A percentile compares a stretch with the other conserved stretches of the same genome.
Evolutionary conservation across 805 yeast genomes (phyloP).

Genomic region (Saturnispora mendoncae): DNA sequence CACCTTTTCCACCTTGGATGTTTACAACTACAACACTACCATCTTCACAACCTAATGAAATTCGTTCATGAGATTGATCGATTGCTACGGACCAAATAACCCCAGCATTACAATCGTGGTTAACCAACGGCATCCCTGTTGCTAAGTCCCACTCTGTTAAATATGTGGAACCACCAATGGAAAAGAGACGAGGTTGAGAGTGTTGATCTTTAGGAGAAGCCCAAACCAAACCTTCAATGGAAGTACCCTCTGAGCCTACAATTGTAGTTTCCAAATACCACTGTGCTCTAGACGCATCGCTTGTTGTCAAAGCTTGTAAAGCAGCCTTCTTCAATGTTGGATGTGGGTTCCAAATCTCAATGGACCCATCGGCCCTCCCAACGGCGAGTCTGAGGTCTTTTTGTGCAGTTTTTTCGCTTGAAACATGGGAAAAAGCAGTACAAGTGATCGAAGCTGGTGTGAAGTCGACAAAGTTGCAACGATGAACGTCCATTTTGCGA

Average conservation of each 20-base stretch:
- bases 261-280: conserved; percentile 75
- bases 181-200: conserved; percentile 60
- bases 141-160: conserved; percentile 87
- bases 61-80: conserved; percentile 47
- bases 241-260: conserved; percentile 72
- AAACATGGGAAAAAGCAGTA: conserved; percentile 61
- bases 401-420: conserved; percentile 40
- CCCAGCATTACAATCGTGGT: conserved; percentile 88
- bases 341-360: conserved; percentile 88
- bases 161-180: conserved; percentile 88
- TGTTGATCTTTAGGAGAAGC: conserved; percentile 35
- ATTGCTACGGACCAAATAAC: conserved; percentile 83
- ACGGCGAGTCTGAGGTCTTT: conserved; percentile 70
- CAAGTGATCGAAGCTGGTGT: conserved; percentile 80
- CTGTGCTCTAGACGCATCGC: conserved; percentile 33
- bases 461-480: conserved; percentile 87
- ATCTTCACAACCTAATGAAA: conserved; percentile 93
- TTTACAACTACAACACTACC: conserved; percentile 81
- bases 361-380: conserved; percentile 89
- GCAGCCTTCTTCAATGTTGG: conserved; percentile 3
- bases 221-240: conserved; percentile 91
- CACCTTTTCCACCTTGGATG: conserved; percentile 81
- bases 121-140: conserved; percentile 61
- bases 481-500: conserved; percentile 65
- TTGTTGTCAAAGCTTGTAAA: background rate